Evolutionary conservation across 805 yeast genomes (phyloP).

Genomic region (Candida easanensis): DNA sequence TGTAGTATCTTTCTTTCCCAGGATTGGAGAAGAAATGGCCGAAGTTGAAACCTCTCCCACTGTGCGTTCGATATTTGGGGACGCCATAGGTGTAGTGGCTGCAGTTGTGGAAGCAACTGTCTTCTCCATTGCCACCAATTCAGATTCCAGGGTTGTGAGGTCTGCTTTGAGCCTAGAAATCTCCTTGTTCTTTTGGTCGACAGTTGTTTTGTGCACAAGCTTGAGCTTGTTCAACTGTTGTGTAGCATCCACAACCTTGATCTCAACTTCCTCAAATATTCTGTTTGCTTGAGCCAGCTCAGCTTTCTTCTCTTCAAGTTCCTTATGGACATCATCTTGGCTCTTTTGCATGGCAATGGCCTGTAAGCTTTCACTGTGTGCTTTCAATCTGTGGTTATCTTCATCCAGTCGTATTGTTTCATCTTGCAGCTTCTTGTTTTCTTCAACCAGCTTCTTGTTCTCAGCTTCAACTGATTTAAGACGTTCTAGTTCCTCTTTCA

Average conservation of each 20-base stretch:
- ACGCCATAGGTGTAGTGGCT: constrained; percentile 10
- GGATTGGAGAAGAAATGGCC: neutral
- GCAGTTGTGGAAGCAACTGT: neutral
- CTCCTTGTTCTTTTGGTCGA: constrained; percentile 15
- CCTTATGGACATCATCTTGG: neutral
- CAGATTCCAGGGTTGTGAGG: constrained; percentile 6
- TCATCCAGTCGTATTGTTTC: constrained; percentile 5
- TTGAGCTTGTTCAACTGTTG: constrained; percentile 14
- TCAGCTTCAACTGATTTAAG: constrained; percentile 9
- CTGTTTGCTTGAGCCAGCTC: constrained; percentile 3
- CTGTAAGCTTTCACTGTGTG: neutral
- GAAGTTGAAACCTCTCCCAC: neutral
- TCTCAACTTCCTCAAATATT: constrained; percentile 11
- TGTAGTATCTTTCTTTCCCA: constrained; percentile 2
- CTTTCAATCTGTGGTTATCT: neutral
- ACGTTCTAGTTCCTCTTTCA: constrained; percentile 13
- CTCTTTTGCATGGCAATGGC: neutral
- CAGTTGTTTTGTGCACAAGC: constrained; percentile 13
- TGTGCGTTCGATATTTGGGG: constrained; percentile 5
- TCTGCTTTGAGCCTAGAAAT: constrained; percentile 13
- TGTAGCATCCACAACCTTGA: constrained; percentile 8
- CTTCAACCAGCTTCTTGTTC: constrained; percentile 14
- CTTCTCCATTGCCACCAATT: constrained; percentile 4
- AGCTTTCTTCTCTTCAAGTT: neutral
- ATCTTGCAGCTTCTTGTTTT: constrained; percentile 6